phyloP scores from a whole-genome alignment of 345 rosid species.

The Hibiscus mutabilis region DNA sequence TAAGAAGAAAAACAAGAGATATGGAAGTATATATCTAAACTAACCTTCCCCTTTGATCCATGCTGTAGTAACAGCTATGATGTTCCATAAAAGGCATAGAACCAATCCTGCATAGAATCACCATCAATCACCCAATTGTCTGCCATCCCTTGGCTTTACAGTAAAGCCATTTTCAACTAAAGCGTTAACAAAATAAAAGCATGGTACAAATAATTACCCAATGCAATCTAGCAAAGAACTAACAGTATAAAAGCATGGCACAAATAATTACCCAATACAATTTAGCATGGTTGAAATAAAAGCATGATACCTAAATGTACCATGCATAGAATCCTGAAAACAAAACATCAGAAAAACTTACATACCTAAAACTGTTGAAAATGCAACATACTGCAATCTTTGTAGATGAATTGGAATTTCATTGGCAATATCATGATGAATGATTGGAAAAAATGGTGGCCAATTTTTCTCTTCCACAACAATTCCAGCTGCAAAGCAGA shows the following conservation, averaged over 20 bases:
- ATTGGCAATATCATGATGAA: slow-evolving; percentile 79
- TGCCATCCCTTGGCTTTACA: background rate
- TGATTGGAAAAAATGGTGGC: slow-evolving; percentile 79
- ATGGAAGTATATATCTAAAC: slow-evolving; percentile 9
- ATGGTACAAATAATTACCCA: background rate
- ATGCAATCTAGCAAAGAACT: background rate
- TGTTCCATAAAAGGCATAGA: slow-evolving; percentile 79
- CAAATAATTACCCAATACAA: too few species aligned
- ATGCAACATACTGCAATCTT: slow-evolving; percentile 63
- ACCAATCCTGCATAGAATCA: slow-evolving; percentile 52
- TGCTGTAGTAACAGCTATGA: slow-evolving; percentile 70
- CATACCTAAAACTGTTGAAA: slow-evolving; percentile 65
- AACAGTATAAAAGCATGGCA: too few species aligned
- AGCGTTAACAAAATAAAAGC: background rate
- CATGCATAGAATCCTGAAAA: background rate
- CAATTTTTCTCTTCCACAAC: slow-evolving; percentile 74
- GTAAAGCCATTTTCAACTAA: background rate
- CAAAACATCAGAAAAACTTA: background rate
- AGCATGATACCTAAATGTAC: background rate
- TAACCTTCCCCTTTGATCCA: slow-evolving; percentile 87
- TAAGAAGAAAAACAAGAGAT: background rate
- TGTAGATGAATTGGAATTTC: slow-evolving; percentile 85
- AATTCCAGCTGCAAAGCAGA: slow-evolving; percentile 53
- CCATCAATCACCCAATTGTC: slow-evolving; percentile 1
- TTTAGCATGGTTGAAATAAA: background rate